These are phyloP conservation scores for Hypoxylon rickii DNA, from an alignment of 495 filamentous ascomycete species.

Conservation along the genomic window DNA sequence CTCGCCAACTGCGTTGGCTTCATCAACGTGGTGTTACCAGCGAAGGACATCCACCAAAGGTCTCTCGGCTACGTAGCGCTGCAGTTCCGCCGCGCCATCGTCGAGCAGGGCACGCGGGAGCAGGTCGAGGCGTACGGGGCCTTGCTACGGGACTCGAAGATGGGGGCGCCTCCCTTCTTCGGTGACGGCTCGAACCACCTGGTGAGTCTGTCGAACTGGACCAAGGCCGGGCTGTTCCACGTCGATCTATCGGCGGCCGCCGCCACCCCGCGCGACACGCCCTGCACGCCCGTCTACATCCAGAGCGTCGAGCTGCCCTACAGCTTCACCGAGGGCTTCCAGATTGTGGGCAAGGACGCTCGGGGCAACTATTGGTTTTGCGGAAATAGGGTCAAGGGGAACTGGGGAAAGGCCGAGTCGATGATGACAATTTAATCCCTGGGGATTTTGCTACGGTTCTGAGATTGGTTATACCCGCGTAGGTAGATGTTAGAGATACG, in stretches of 20 bases:
- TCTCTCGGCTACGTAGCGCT: not conserved
- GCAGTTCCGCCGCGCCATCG: not conserved
- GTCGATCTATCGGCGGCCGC: not conserved
- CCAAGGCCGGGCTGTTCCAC: not conserved
- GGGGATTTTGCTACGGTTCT: no score
- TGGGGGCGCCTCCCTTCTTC: not conserved
- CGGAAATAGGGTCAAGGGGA: not conserved
- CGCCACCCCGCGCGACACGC: not conserved
- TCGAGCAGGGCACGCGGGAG: not conserved
- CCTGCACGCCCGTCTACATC: not conserved
- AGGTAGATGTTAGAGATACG: no score
- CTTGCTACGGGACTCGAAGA: not conserved
- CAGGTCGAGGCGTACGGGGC: not conserved
- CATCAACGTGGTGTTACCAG: not conserved
- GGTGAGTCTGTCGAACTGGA: not conserved
- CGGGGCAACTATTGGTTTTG: not conserved
- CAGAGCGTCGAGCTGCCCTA: not conserved
- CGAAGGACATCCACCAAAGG: not conserved
- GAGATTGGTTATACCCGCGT: no score
- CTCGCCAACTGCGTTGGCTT: not conserved
- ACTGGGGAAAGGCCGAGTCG: not conserved
- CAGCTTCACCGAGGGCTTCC: not conserved
- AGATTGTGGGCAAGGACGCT: not conserved
- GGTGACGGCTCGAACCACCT: not conserved
- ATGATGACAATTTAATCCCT: not conserved